Evolutionary conservation across 495 filamentous ascomycete species (phyloP).

Genomic region (Trichodelitschia bisporula): DNA sequence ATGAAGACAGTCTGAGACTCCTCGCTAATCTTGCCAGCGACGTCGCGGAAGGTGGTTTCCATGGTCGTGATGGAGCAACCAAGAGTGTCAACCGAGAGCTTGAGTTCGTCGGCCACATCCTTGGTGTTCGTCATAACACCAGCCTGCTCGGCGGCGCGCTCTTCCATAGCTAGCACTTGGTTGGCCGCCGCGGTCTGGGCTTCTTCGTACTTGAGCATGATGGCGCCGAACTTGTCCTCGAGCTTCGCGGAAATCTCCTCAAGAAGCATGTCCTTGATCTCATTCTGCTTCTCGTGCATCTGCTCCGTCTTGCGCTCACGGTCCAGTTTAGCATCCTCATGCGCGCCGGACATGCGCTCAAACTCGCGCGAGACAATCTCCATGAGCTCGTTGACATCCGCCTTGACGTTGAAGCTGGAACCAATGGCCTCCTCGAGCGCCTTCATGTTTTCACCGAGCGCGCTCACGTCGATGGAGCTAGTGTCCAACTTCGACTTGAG

Average conservation of each 20-base stretch:
- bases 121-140: conserved; percentile 47
- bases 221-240: conserved; percentile 51
- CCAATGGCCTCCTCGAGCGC: conserved; percentile 15
- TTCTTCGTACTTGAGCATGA: conserved; percentile 66
- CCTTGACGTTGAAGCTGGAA: conserved; percentile 24
- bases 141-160: conserved; percentile 37
- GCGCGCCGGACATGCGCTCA: conserved; percentile 42
- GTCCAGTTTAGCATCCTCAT: conserved; percentile 46
- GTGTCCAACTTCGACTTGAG: conserved; percentile 35
- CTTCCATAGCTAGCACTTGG: conserved; percentile 40
- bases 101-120: conserved; percentile 62
- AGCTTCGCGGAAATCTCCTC: conserved; percentile 37
- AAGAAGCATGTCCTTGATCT: conserved; percentile 29
- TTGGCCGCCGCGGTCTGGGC: conserved; percentile 43
- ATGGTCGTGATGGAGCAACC: conserved; percentile 30
- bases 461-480: conserved; percentile 25
- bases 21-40: conserved; percentile 56
- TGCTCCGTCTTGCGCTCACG: conserved; percentile 53
- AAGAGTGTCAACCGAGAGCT: conserved; percentile 58
- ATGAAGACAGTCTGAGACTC: conserved; percentile 66
- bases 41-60: conserved; percentile 33
- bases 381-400: conserved; percentile 54
- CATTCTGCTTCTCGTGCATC: conserved; percentile 41
- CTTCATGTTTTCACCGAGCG: conserved; percentile 26
- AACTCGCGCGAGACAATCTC: conserved; percentile 63